These are phyloP conservation scores for Sarcodon sp. DNA, from an alignment of 768 basidiomycete genomes.

Conservation along the genomic window DNA sequence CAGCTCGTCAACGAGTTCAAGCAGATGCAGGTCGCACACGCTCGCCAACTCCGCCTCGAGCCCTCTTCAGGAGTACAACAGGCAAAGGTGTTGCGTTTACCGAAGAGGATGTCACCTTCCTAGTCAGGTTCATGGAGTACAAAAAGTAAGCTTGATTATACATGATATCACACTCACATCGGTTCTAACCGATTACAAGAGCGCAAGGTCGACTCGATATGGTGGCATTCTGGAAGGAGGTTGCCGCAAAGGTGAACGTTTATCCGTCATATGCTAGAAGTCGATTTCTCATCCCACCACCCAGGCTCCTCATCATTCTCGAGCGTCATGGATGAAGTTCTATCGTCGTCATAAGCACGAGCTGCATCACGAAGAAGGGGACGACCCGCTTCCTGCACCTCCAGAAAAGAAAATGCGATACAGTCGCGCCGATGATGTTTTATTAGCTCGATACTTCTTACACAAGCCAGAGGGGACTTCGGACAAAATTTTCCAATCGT, in stretches of 20 bases:
- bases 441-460: constrained; percentile 65
- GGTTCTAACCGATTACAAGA: constrained; percentile 21
- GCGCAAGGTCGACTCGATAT: constrained; percentile 43
- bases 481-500: constrained; percentile 75
- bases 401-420: constrained; percentile 88
- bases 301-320: constrained; percentile 81
- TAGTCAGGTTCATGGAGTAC: constrained; percentile 68
- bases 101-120: constrained; percentile 65
- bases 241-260: constrained; percentile 43
- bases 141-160: constrained; percentile 36
- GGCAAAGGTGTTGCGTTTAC: constrained; percentile 89
- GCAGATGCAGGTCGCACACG: constrained; percentile 36
- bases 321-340: constrained; percentile 92
- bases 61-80: constrained; percentile 73
- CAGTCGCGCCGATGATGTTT: constrained; percentile 63
- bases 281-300: neutral
- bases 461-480: constrained; percentile 69
- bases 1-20: constrained; percentile 27
- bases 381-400: constrained; percentile 59
- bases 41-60: constrained; percentile 72
- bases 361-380: constrained; percentile 47
- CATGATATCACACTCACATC: neutral
- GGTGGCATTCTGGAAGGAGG: constrained; percentile 73
- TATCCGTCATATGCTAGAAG: constrained; percentile 5
- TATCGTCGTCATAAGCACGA: constrained; percentile 86